phyloP scores from a whole-genome alignment of 805 yeast genomes.

The Dipodascus albidus region DNA sequence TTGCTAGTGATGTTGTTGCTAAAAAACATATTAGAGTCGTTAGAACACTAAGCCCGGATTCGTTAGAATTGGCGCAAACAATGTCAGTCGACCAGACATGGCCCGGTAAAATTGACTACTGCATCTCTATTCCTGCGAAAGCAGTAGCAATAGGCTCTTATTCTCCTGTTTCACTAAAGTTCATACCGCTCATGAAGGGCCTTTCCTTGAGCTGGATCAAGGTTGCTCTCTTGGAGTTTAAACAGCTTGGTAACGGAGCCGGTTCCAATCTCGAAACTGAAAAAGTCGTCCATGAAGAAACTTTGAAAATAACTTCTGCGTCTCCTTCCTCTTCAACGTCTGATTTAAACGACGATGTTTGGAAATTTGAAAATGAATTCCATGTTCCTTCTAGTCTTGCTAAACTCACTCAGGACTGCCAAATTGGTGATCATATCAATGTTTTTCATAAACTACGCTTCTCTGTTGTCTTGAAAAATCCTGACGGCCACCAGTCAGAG shows the following conservation, averaged over 20 bases:
- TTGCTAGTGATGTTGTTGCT: conserved; percentile 50
- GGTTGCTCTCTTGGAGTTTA: conserved; percentile 56
- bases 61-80: conserved; percentile 80
- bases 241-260: conserved; percentile 42
- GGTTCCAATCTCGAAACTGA: conserved; percentile 55
- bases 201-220: conserved; percentile 64
- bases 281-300: conserved; percentile 41
- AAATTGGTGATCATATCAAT: conserved; percentile 53
- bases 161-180: conserved; percentile 52
- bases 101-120: conserved; percentile 89
- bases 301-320: conserved; percentile 31
- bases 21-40: conserved; percentile 70
- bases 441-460: conserved; percentile 85
- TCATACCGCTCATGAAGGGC: conserved; percentile 78
- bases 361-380: conserved; percentile 60
- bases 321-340: conserved; percentile 21
- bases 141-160: conserved; percentile 85
- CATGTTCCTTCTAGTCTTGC: conserved; percentile 63
- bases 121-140: conserved; percentile 73
- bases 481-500: conserved; percentile 90
- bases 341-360: conserved; percentile 37
- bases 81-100: conserved; percentile 90
- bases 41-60: conserved; percentile 78
- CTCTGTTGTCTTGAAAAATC: conserved; percentile 64
- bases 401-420: conserved; percentile 80